Evolutionary conservation across 176 grass and related monocot species (phyloP), one percentile per base, ranked within the genome.

Genomic region (Areca catechu): DNA sequence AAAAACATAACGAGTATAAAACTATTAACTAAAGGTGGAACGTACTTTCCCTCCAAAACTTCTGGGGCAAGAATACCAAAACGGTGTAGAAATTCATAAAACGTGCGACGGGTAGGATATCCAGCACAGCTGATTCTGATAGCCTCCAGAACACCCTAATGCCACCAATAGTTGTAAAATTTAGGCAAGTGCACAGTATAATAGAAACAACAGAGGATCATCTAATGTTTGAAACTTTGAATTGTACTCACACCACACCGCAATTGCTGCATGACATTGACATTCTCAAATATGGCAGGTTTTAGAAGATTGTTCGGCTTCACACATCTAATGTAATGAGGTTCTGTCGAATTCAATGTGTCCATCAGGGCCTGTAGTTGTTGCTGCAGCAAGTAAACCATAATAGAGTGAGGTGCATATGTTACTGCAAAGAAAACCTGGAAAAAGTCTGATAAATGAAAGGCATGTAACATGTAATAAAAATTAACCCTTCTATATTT

Each of bases 51-150:
- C 68, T 88, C 83, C 49, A 98, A 72, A 57, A 73, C 65, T 79
- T 98, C 93, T 48, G 81, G 93, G 60, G 84, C 81, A 83, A 98
- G 87, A 71, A 98, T 74, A 70, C 84, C 87, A 75, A 98, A 98
- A 50, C 93, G 83, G 72, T 92, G 93, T 52, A 98, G 78, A 80
- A 98, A 92, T 54, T 98, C 93, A 67, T 98, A 98, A 82, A 98
- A 98, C 18, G 88, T 88, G 60, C 93, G 83, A 53, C 93, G 86
- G 20, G 94, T 98, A 65, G 94, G 94, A 85, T 92, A 98, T 28
- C 94, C 94, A 17, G 93, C 93, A 76, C 94, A 98, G 55, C 94
- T 98, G 63, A 98, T 98, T 73, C 94, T 92, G 79, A 98, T 93
- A 70, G 94, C 94, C 76, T 98, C 94, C 62, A 98, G 94, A 49